Conservation (phyloP, 768 basidiomycete species). For the Hemileccinum rubropunctum region DNA sequence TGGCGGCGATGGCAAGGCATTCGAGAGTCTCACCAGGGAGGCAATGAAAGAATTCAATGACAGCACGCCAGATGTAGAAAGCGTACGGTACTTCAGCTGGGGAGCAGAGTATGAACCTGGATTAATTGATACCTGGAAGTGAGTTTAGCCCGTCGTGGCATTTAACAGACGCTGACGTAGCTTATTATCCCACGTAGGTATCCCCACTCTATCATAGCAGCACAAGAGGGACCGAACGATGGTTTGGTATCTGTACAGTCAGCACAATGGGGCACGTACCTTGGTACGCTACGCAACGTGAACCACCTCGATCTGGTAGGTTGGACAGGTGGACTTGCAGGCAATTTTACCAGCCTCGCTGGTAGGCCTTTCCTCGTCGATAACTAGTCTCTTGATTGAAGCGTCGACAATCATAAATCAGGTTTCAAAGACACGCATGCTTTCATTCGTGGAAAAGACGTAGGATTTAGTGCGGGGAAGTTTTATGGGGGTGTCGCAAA, state of each 20-base stretch:
- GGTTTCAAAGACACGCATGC: slow-evolving; percentile 81
- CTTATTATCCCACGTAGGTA: slow-evolving; percentile 33
- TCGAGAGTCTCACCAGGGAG: slow-evolving; percentile 79
- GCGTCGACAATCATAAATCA: not conserved
- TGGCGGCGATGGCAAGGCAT: slow-evolving; percentile 93
- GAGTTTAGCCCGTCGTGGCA: slow-evolving; percentile 8
- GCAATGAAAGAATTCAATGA: slow-evolving; percentile 91
- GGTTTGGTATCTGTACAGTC: slow-evolving; percentile 89
- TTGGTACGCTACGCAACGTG: slow-evolving; percentile 87
- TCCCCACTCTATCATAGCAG: slow-evolving; percentile 77
- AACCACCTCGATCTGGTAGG: slow-evolving; percentile 93
- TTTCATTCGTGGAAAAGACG: slow-evolving; percentile 82
- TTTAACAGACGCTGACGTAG: not conserved
- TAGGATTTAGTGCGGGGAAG: slow-evolving; percentile 87
- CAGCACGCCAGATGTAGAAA: slow-evolving; percentile 72
- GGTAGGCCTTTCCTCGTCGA: slow-evolving; percentile 2
- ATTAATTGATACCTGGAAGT: slow-evolving; percentile 87
- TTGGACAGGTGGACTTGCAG: slow-evolving; percentile 58
- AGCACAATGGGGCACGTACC: slow-evolving; percentile 92
- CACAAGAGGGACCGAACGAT: slow-evolving; percentile 91
- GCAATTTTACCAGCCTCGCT: slow-evolving; percentile 25
- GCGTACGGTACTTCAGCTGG: slow-evolving; percentile 92
- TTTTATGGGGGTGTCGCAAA: slow-evolving; percentile 87
- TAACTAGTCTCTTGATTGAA: not conserved
- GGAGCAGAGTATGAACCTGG: slow-evolving; percentile 90